phyloP scores from a whole-genome alignment of 1,284 basidiomycete species.

The Melampsora larici-populina region DNA sequence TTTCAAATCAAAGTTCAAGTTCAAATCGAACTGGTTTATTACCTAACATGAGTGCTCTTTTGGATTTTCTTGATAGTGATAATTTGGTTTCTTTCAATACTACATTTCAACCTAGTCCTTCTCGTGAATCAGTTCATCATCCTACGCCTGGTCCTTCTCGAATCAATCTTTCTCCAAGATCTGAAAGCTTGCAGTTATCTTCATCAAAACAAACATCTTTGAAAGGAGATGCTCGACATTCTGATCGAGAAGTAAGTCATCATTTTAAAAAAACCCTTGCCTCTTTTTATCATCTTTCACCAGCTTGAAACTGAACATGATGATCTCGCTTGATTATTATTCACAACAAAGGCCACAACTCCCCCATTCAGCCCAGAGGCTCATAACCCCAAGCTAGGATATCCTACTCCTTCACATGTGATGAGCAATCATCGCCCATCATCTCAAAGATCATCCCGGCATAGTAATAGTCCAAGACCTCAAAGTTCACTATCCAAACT shows the following conservation, averaged over 20 bases:
- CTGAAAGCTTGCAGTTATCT: not conserved
- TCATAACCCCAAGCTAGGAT: too few relatives aligned
- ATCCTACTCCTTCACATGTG: too few relatives aligned
- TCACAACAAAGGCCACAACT: too few relatives aligned
- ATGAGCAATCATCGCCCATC: too few relatives aligned
- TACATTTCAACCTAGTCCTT: slow-evolving; percentile 23
- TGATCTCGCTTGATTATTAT: too few relatives aligned
- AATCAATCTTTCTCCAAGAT: slow-evolving; percentile 1
- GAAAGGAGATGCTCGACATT: not conserved
- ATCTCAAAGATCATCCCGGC: too few relatives aligned
- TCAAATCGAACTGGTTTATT: not conserved
- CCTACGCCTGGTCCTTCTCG: slow-evolving; percentile 2
- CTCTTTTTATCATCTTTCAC: too few relatives aligned
- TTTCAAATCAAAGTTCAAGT: slow-evolving; percentile 25
- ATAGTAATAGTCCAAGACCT: too few relatives aligned
- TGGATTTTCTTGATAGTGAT: slow-evolving; percentile 34
- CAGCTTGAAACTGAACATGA: too few relatives aligned
- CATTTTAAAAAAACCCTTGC: too few relatives aligned
- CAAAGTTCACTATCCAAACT: too few relatives aligned
- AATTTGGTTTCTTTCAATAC: slow-evolving; percentile 14
- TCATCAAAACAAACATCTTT: not conserved
- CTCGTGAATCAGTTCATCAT: slow-evolving; percentile 14
- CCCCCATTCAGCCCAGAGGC: too few relatives aligned
- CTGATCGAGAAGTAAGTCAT: not conserved
- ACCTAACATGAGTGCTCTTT: slow-evolving; percentile 33